Evolutionary conservation across 2,329 filamentous ascomycete genomes (phyloP), one percentile per base, ranked within the genome.

Genomic region (Coleophoma crateriformis): DNA sequence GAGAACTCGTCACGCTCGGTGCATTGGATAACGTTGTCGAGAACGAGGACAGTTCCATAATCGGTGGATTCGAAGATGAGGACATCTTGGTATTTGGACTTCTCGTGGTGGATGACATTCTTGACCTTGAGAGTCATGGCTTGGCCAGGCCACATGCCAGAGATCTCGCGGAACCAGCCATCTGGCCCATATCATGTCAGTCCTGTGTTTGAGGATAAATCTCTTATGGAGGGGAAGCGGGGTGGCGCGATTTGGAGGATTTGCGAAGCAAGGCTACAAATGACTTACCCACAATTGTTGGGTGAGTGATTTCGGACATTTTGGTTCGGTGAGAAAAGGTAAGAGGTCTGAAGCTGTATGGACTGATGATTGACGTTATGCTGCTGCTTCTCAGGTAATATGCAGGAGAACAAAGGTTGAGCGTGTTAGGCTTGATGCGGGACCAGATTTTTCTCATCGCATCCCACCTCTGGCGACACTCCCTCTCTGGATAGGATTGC

Each of bases 141-240:
- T 78, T 97, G 94, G 70, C 94, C 81, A 56, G 94, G 92, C 94
- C 94, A 99, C 92, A 99, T 97, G 68, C 94, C 78, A 63, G 88
- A 95, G 75, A 96, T 91, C 78, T 99, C 94, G 72, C 90, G 88
- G 87, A 99, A 99, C 94, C 94, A 99, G 77, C 92, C 94, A 96
- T 97, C 94, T 96, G 61, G 19, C 14, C 37, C 22, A 27, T 27
- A 27, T 27, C 27, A 27, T 27, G 27, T 27, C 27, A 27, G 27
- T 10, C 27, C 27, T 10, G 22, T 27, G 27, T 27, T 4, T 27
- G 27, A 27, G 27, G 27, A 27, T 27, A 27, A 27, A 27, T 27
- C 27, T 27, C 14, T n/a, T n/a, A 33, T 35, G 44, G 33, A 27
- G 33, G 33, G 33, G 32, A 46, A 55, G 60, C 55, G 59, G 58